Evolutionary conservation across 2,329 filamentous ascomycete genomes (phyloP), one percentile per base, ranked within the genome.

Genomic region (Lasiodiplodia hormozganensis): DNA sequence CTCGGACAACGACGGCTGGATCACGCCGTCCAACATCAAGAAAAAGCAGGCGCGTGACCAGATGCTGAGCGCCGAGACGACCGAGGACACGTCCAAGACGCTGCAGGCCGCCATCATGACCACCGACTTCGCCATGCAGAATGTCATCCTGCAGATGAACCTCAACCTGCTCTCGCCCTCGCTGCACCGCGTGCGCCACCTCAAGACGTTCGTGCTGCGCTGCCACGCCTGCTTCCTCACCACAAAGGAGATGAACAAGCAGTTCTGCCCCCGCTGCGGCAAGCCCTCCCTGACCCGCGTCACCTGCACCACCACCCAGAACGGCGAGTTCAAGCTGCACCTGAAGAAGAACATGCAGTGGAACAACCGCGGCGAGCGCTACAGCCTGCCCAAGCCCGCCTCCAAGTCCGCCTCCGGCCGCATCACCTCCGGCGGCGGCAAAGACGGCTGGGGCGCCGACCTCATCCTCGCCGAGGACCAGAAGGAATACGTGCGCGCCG

Each of bases 51-150:
- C 87, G 69, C 87, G 89, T 76, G 90, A 95, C 73, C 81, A 84
- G 68, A 69, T 70, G 79, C 83, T 60, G 56, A 65, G 71, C 47
- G 73, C 23, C 81, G 85, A 51, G 81, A 85, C 69, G 28, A 69
- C 72, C 18, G 78, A 47, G 43, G 43, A 85, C 1, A 84, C 88
- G 66, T 85, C 87, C 43, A 87, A 87, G 70, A 88, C 88, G 14
- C 90, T 97, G 73, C 90, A 96, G 80, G 93, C 92, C 18, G 95
- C 94, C n/a, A 90, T 95, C 54, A 90, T 98, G 76, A 98, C 96
- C 1, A 94, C 92, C 68, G 96, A 99, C 83, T 98, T 92, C 81
- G 95, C 96, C 67, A 97, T 99, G 93, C 95, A 98, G 82, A 98
- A 98, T 78, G 94, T 98, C 8, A 88, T 96, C 2, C 86, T 99